Evolutionary conservation across 2,329 filamentous ascomycete species (phyloP).

Genomic region (Fusarium liriodendri): DNA sequence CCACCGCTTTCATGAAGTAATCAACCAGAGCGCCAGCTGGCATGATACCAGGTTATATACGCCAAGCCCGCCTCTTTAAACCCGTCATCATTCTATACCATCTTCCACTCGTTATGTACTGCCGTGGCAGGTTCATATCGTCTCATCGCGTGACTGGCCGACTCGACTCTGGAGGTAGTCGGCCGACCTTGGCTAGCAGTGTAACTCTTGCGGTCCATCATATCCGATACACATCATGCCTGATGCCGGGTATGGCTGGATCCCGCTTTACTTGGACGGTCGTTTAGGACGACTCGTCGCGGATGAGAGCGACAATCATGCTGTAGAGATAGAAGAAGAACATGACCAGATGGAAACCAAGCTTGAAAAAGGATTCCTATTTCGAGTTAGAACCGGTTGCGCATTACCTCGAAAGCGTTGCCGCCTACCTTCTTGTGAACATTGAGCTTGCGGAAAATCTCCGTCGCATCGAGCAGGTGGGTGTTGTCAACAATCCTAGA

Average conservation of each 20-base stretch:
- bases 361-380: conserved; percentile 98
- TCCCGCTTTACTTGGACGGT: conserved; percentile 26
- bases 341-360: conserved; percentile 98
- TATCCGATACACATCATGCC: conserved; percentile 16
- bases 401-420: background rate
- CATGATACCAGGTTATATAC: conserved; percentile 47
- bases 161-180: conserved; percentile 31
- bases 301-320: conserved; percentile 97
- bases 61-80: conserved; percentile 45
- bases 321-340: conserved; percentile 99
- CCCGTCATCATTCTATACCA: conserved; percentile 41
- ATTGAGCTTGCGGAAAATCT: conserved; percentile 99
- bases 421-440: conserved; percentile 92
- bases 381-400: conserved; percentile 36
- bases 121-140: conserved; percentile 36
- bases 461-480: conserved; percentile 95
- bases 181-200: conserved; percentile 25
- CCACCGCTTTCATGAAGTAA: conserved; percentile 41
- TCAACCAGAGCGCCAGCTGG: conserved; percentile 49
- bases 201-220: conserved; percentile 19
- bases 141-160: conserved; percentile 36
- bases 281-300: conserved; percentile 86
- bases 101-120: conserved; percentile 45
- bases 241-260: conserved; percentile 19
- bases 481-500: conserved; percentile 94